phyloP scores from a whole-genome alignment of 805 yeast genomes.

The Yarrowia porcina region DNA sequence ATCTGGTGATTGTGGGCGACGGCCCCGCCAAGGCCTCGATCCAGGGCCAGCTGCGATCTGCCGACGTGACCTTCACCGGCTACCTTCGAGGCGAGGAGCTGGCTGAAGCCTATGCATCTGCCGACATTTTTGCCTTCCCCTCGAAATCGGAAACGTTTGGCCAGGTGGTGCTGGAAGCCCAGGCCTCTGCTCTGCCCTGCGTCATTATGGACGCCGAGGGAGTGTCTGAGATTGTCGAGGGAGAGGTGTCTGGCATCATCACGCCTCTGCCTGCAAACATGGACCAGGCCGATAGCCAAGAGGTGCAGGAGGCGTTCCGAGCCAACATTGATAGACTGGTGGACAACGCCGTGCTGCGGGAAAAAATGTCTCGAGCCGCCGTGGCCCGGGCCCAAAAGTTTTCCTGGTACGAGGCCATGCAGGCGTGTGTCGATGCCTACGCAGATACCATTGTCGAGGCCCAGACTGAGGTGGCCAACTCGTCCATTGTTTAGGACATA shows the following conservation, averaged over 20 bases:
- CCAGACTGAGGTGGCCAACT: neutral
- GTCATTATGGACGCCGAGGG: conserved; percentile 29
- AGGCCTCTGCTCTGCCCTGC: conserved; percentile 30
- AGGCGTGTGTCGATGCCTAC: conserved; percentile 25
- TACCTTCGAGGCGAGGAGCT: conserved; percentile 29
- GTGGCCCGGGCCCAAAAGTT: conserved; percentile 20
- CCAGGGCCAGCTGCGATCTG: conserved; percentile 23
- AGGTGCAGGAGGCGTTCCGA: conserved; percentile 23
- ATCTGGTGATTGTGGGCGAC: conserved; percentile 29
- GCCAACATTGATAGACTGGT: conserved; percentile 24
- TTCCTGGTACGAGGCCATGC: conserved; percentile 26
- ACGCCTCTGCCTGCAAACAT: conserved; percentile 9
- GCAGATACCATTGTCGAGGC: conserved; percentile 22
- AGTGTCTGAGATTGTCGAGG: conserved; percentile 29
- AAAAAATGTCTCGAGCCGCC: conserved; percentile 19
- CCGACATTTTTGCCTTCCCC: conserved; percentile 29
- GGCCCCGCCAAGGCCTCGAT: conserved; percentile 28
- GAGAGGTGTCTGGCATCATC: conserved; percentile 26
- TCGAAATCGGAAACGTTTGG: conserved; percentile 30
- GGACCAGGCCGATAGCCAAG: conserved; percentile 6
- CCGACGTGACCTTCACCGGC: conserved; percentile 29
- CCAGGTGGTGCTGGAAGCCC: conserved; percentile 30
- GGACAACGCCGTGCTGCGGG: conserved; percentile 18
- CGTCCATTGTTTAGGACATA: conserved; percentile 10
- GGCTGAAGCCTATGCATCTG: conserved; percentile 29